Conservation (phyloP, 768 basidiomycete species). For the Boletus sensibilis region DNA sequence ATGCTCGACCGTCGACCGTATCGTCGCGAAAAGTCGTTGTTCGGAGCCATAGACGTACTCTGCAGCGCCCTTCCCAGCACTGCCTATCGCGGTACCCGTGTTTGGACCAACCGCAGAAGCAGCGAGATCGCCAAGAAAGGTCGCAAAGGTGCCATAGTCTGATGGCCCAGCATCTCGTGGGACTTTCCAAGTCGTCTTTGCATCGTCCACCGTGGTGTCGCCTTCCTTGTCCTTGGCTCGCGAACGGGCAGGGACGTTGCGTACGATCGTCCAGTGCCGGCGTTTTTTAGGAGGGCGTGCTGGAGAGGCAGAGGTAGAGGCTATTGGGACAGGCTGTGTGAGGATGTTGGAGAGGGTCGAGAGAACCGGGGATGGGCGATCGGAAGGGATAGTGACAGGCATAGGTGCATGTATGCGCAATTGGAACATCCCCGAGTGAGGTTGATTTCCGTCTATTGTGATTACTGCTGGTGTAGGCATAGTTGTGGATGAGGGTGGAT, state of each 20-base stretch:
- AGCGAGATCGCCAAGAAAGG: constrained; percentile 45
- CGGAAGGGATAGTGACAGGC: constrained; percentile 28
- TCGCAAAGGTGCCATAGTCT: constrained; percentile 64
- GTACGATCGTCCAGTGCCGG: constrained; percentile 61
- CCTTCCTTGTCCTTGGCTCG: constrained; percentile 55
- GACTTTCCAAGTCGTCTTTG: constrained; percentile 43
- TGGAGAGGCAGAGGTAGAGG: constrained; percentile 1
- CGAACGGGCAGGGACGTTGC: constrained; percentile 47
- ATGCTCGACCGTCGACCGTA: constrained; percentile 37
- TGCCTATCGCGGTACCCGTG: constrained; percentile 2
- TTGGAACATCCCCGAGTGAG: background rate
- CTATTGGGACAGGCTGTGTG: background rate
- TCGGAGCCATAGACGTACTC: constrained; percentile 19
- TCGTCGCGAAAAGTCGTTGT: constrained; percentile 33
- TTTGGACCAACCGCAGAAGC: constrained; percentile 31
- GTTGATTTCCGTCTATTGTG: background rate
- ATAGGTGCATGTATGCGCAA: constrained; percentile 25
- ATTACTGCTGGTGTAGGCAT: constrained; percentile 1
- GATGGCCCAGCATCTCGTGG: constrained; percentile 52
- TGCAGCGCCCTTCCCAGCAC: background rate
- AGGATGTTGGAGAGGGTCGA: constrained; percentile 13
- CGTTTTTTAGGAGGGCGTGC: constrained; percentile 31
- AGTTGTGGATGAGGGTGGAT: constrained; percentile 39
- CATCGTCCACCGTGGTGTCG: constrained; percentile 33
- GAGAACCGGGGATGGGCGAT: constrained; percentile 13